Evolutionary conservation across 805 yeast genomes (phyloP), one percentile per base, ranked within the genome.

Genomic region (Cyberlindnera americana): DNA sequence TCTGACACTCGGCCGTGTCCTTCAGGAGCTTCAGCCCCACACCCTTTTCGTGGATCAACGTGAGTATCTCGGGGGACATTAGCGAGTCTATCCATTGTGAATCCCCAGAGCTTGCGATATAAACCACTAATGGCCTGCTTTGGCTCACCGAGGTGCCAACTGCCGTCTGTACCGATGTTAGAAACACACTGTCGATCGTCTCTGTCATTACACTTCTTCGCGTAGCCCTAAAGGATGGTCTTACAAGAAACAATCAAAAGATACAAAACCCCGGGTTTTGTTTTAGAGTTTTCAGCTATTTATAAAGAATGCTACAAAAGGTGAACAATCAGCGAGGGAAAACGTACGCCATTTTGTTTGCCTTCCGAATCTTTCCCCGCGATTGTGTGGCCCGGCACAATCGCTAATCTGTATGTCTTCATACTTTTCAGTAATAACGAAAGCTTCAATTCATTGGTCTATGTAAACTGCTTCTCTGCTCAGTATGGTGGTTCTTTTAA

Each of bases 391-490:
- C 14, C 27, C 27, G 6, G 27, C 11, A 8, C 11, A 22, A 11
- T 8, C 11, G 10, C 11, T 22, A 11, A 11, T 22, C 24, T 22
- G 8, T 22, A 8, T 22, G 24, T 22, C 24, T n/a, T n/a, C 6
- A 21, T 21, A 21, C 23, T 21, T n/a, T 21, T 7, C 23, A 21
- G 9, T 7, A 21, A 21, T 21, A 10, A 10, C 23, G 10, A 21
- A 21, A 7, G 23, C 6, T 7, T 10, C 6, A 21, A 21, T 19
- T 34, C 37, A 33, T 11, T 52, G 47, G 1, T 64, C 77, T 12
- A 71, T 59, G 39, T 68, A 72, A 11, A 78, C 77, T 4, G 75
- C 69, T 28, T 76, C 80, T 53, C 81, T 71, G 48, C 83, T 78
- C n/a, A 72, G 53, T 10, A 75, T 57, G 1, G 81, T 73, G 22